Base-by-base conservation (phyloP, 2,329 filamentous ascomycete species). In the Diatrype stigma region DNA sequence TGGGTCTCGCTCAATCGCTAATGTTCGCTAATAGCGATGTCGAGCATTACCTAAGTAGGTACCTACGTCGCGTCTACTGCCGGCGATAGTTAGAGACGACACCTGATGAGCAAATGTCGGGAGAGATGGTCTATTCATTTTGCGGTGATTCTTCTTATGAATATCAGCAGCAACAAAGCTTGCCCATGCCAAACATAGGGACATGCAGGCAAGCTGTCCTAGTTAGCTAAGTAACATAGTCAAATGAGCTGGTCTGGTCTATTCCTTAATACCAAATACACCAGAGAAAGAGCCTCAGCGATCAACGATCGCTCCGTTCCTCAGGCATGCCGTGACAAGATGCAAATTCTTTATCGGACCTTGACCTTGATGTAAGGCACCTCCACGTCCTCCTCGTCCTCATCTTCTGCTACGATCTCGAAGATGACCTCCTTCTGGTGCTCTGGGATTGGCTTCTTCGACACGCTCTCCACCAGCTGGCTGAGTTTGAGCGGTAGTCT, bases 381-480 rank as follows among this genome's bases (percentile, higher is more conserved):
- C 73, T 99, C 94, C 1, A 97, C 93, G 68, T 99, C 94, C 73
- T 97, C 90, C 56, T 89, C 93, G 3, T 84, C 86, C 65, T 83
- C 75, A 66, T 97, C 94, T 68, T 97, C 93, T 0, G 88, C 90
- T 6, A 94, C 95, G 59, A 96, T 88, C 75, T 97, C 94, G 66
- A 97, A 95, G 62, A 97, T 96, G 56, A 97, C 83, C 63, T 96
- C 93, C 78, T 89, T 94, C 75, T 96, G 90, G 67, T 97, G 93
- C 3, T 83, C 81, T 0, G 94, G 93, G 51, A 99, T 87, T 2
- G 86, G 80, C 77, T 96, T 96, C 79, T 93, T 96, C 55, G 90
- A 95, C 56, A 99, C 88, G 44, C 82, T 83, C 73, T 93, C 90
- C 5, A 96, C 87, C 46, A 99, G 79, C 67, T 93, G 78, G 73